Evolutionary conservation across 495 filamentous ascomycete genomes (phyloP), one percentile per base, ranked within the genome.

Genomic region (Penicillium cinerascens): DNA sequence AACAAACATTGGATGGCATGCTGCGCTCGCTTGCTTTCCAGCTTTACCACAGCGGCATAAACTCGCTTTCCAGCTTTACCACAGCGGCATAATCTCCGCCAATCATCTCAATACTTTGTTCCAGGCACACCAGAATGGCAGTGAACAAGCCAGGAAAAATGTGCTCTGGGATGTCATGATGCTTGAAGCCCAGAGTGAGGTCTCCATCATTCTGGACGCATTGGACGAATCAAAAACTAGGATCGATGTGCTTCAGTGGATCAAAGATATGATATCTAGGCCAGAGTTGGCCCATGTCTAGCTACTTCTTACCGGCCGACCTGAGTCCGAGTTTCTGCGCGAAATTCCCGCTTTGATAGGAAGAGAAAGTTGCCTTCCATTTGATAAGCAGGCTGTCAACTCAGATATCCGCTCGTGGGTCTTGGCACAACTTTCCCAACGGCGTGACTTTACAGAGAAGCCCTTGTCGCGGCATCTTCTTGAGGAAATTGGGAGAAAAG

Each of bases 161-260:
- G 42, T 3, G 36, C 54, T 64, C 16, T 50, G 9, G 21, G 42
- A 2, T 54, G 35, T 48, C 26, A 10, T 58, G 23, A 60, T 58
- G 51, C 57, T 64, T 7, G n/a, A 0, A 48, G 47, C 17, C 42
- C 45, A 58, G 51, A 50, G 49, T 92, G 96, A 79, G 96, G 78
- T 95, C 49, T 83, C 82, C 3, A 90, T 93, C 52, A 91, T 83
- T 26, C 64, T 97, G n/a, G 72, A 77, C n/a, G 92, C 92, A 50
- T 87, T 96, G 72, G 85, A 92, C 74, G 82, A 83, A 58, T 65
- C 55, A 39, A 44, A 13, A 18, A 52, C 61, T n/a, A 53, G 57
- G 50, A n/a, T 29, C 40, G 40, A 56, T 36, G 25, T 66, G 17
- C 49, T 70, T 4, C 1, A 35, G 39, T 52, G 55, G 41, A 64